These are phyloP conservation scores for Penicillium maclennaniae DNA, from an alignment of 495 filamentous ascomycete genomes.

Conservation along the genomic window DNA sequence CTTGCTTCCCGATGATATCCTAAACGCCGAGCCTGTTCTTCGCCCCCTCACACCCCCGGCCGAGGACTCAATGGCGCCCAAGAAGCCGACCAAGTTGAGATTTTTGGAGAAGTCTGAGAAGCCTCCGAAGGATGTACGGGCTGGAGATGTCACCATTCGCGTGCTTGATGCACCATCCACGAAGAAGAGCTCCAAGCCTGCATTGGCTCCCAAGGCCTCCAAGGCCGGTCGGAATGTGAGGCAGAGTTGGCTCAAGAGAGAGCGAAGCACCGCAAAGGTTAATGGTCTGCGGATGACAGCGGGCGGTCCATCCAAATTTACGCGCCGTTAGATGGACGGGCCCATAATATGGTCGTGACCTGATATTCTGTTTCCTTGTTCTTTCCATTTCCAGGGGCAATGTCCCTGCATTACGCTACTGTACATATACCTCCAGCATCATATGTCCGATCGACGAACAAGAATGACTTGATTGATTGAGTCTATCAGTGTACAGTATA, in stretches of 20 bases:
- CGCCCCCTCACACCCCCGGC: constrained; percentile 40
- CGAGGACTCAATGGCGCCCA: constrained; percentile 24
- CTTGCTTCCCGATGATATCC: constrained; percentile 51
- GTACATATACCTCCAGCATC: constrained; percentile 1
- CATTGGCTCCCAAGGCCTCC: constrained; percentile 50
- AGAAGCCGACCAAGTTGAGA: constrained; percentile 44
- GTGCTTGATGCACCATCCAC: constrained; percentile 44
- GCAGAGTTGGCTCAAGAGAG: constrained; percentile 47
- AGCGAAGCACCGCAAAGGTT: constrained; percentile 31
- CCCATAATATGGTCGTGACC: background rate
- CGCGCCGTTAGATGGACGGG: constrained; percentile 28
- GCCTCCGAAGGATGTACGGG: constrained; percentile 51
- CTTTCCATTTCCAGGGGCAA: background rate
- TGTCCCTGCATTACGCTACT: background rate
- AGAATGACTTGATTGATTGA: background rate
- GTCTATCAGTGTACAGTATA: background rate
- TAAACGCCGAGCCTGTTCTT: constrained; percentile 42
- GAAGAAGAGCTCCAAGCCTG: constrained; percentile 28
- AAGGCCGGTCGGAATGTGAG: constrained; percentile 42
- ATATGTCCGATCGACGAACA: background rate
- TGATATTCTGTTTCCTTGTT: background rate
- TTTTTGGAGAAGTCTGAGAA: constrained; percentile 50
- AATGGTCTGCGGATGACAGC: constrained; percentile 40
- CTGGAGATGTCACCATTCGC: constrained; percentile 48
- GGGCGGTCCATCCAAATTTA: constrained; percentile 40